Percentiles rank a stretch among this genome's conserved stretches.
phyloP scores from a whole-genome alignment of 1,139 yeast species.

The Ogataea hybrid region DNA sequence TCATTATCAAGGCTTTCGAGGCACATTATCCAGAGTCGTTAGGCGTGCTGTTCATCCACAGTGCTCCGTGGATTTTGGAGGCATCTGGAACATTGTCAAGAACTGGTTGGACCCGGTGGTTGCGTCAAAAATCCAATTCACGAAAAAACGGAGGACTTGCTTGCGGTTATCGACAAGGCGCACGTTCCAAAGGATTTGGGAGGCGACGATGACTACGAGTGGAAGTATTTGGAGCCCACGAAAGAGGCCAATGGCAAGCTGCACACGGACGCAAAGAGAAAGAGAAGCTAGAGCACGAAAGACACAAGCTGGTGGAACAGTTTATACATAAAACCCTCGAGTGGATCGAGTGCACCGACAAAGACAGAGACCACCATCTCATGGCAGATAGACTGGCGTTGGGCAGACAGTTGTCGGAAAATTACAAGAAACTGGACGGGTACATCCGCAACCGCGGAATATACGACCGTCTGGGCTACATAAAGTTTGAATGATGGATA shows the following conservation, averaged over 20 bases:
- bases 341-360: slow-evolving; percentile 62
- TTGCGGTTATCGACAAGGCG: slow-evolving; percentile 49
- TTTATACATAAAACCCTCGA: slow-evolving; percentile 58
- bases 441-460: slow-evolving; percentile 66
- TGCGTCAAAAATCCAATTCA: slow-evolving; percentile 75
- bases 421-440: slow-evolving; percentile 67
- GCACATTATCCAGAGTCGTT: slow-evolving; percentile 87
- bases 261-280: slow-evolving; percentile 42
- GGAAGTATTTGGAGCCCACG: slow-evolving; percentile 55
- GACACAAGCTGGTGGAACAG: slow-evolving; percentile 44
- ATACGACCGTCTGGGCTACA: slow-evolving; percentile 45
- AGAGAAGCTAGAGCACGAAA: slow-evolving; percentile 40
- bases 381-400: slow-evolving; percentile 47
- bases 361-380: slow-evolving; percentile 39
- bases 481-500: slow-evolving; percentile 21
- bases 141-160: slow-evolving; percentile 60
- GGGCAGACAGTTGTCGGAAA: slow-evolving; percentile 48
- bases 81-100: slow-evolving; percentile 82
- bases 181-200: slow-evolving; percentile 64
- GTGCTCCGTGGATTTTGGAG: slow-evolving; percentile 90
- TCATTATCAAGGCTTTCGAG: slow-evolving; percentile 74
- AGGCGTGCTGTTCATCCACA: slow-evolving; percentile 72
- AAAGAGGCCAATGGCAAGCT: slow-evolving; percentile 43
- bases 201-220: slow-evolving; percentile 58
- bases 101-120: slow-evolving; percentile 90